Conservation (phyloP, 192 early-diverging fungal species). For the Rhizophagus sp. region DNA sequence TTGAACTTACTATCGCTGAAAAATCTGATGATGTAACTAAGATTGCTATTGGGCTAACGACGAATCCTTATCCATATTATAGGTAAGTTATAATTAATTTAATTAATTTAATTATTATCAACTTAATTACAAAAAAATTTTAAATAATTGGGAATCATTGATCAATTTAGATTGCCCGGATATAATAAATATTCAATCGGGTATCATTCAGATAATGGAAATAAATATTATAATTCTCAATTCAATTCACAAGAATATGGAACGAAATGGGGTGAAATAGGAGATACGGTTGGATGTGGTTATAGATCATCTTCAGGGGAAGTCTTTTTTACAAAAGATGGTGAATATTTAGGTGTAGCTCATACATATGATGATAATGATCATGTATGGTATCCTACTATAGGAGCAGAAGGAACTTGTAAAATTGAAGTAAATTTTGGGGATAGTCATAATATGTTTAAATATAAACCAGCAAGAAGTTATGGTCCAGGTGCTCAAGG, state of each 20-base stretch:
- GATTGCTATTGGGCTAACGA: not conserved
- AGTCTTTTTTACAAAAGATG: conserved; percentile 36
- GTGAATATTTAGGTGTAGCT: conserved; percentile 11
- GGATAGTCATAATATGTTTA: not conserved
- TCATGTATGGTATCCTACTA: conserved; percentile 29
- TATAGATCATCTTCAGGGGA: conserved; percentile 25
- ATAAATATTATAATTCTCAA: not conserved
- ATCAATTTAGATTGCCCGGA: not conserved
- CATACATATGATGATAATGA: not conserved
- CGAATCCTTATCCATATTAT: not conserved
- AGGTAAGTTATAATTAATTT: not conserved
- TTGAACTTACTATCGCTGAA: not conserved
- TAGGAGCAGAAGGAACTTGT: conserved; percentile 34
- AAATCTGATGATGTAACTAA: not conserved
- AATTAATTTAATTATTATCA: too few relatives aligned
- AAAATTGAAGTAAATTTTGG: conserved; percentile 21
- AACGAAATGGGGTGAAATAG: conserved; percentile 7
- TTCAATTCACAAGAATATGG: not conserved
- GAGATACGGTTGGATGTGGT: conserved; percentile 41
- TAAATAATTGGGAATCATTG: not conserved
- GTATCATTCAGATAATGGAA: conserved; percentile 2
- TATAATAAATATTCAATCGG: not conserved
- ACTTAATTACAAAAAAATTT: not conserved
- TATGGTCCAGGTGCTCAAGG: not conserved
- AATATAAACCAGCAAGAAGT: not conserved